phyloP scores from a whole-genome alignment of 441 rosid genomes.

The Populus hybrid region DNA sequence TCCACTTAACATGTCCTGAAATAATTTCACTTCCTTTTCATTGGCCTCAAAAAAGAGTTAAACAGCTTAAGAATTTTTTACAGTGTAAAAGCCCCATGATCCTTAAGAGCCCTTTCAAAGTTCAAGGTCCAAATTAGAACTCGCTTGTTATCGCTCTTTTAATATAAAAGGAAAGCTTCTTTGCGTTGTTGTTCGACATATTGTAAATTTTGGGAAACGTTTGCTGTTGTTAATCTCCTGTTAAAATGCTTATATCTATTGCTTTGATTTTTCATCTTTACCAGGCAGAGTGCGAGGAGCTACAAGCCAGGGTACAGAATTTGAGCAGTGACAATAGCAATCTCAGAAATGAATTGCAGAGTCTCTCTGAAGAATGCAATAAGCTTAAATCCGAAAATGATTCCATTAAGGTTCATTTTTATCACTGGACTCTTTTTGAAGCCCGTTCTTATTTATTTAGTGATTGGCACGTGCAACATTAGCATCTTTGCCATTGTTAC shows the following conservation, averaged over 20 bases:
- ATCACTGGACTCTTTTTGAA: neutral
- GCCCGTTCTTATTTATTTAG: neutral
- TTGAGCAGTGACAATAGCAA: slow-evolving; percentile 57
- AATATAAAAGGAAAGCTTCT: neutral
- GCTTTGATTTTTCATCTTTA: slow-evolving; percentile 6
- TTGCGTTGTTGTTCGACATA: neutral
- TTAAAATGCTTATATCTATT: neutral
- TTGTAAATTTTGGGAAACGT: neutral
- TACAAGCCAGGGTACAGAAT: slow-evolving; percentile 70
- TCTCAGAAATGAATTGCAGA: slow-evolving; percentile 76
- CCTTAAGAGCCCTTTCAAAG: neutral
- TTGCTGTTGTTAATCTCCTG: neutral
- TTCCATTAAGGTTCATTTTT: slow-evolving; percentile 64
- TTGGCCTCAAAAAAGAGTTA: neutral
- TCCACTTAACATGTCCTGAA: neutral
- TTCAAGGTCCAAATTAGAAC: neutral
- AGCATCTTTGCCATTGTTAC: neutral
- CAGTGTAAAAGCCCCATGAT: neutral
- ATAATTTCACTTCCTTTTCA: neutral
- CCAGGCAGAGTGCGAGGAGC: slow-evolving; percentile 95
- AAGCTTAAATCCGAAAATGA: slow-evolving; percentile 80
- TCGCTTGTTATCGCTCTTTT: neutral
- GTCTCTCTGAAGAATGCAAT: slow-evolving; percentile 81
- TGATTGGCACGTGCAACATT: neutral
- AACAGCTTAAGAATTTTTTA: neutral